A percentile compares a stretch with the other conserved stretches of the same genome.
These are phyloP conservation scores for Pestalotiopsis sp. DNA, from an alignment of 2,329 filamentous ascomycete species.

Conservation along the genomic window DNA sequence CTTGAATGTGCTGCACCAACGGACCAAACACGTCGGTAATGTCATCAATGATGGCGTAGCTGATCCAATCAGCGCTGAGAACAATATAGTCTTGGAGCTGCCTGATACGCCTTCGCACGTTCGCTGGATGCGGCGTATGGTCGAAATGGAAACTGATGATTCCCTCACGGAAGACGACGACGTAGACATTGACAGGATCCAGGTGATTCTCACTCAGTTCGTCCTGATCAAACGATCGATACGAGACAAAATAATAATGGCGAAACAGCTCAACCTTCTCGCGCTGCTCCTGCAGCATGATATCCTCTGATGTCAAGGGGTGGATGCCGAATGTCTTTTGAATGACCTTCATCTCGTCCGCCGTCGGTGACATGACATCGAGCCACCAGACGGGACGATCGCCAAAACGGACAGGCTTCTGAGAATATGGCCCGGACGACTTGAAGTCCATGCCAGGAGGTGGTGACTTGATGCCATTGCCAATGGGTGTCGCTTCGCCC, in stretches of 20 bases:
- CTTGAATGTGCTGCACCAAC: slow-evolving; percentile 87
- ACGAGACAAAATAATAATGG: slow-evolving; percentile 98
- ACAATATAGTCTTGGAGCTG: slow-evolving; percentile 94
- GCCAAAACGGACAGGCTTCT: slow-evolving; percentile 55
- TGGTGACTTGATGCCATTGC: slow-evolving; percentile 14
- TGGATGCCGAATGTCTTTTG: slow-evolving; percentile 94
- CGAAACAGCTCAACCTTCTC: slow-evolving; percentile 98
- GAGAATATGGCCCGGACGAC: slow-evolving; percentile 23
- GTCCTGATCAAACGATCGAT: slow-evolving; percentile 96
- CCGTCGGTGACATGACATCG: slow-evolving; percentile 86
- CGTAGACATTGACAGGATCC: slow-evolving; percentile 95
- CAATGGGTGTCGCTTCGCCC: slow-evolving; percentile 11
- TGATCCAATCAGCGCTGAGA: slow-evolving; percentile 95
- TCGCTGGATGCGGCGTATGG: slow-evolving; percentile 93
- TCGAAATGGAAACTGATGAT: slow-evolving; percentile 96
- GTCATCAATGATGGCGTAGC: slow-evolving; percentile 96
- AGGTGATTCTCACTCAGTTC: slow-evolving; percentile 85
- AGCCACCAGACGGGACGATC: slow-evolving; percentile 96
- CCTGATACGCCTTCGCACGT: slow-evolving; percentile 88
- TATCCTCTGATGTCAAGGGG: slow-evolving; percentile 92
- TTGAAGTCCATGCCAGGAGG: slow-evolving; percentile 22
- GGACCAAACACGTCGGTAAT: slow-evolving; percentile 96
- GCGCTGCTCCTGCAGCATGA: slow-evolving; percentile 94
- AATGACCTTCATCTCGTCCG: slow-evolving; percentile 92
- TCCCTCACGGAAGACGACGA: slow-evolving; percentile 93